Evolutionary conservation across 805 yeast genomes (phyloP).

Genomic region (Lipomyces chichibuensis): DNA sequence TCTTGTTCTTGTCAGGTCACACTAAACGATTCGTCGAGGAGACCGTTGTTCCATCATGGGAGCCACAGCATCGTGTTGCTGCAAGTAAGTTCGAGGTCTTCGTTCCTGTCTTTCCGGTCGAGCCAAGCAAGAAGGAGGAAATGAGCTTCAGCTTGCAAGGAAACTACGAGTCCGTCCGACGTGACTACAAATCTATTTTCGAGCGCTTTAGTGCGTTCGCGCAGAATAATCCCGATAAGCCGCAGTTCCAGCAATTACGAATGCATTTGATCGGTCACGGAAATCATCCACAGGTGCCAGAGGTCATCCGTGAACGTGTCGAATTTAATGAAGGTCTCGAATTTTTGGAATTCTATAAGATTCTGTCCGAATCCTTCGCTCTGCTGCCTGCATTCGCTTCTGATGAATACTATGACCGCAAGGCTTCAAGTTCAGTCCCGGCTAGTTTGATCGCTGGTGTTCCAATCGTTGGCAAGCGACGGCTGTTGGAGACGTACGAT

Average conservation of each 20-base stretch:
- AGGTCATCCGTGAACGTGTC: constrained; percentile 21
- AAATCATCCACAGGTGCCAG: constrained; percentile 32
- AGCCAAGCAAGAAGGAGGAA: constrained; percentile 29
- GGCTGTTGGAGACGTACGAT: constrained; percentile 28
- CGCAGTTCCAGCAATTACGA: constrained; percentile 23
- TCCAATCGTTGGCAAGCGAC: constrained; percentile 33
- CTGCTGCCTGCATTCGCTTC: constrained; percentile 33
- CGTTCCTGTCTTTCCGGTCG: constrained; percentile 36
- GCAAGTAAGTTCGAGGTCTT: constrained; percentile 21
- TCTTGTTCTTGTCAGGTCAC: constrained; percentile 33
- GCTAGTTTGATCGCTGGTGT: constrained; percentile 35
- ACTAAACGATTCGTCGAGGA: constrained; percentile 29
- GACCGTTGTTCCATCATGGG: constrained; percentile 29
- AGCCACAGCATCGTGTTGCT: constrained; percentile 17
- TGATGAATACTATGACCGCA: constrained; percentile 33
- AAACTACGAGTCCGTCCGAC: constrained; percentile 34
- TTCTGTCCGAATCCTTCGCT: constrained; percentile 32
- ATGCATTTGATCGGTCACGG: constrained; percentile 36
- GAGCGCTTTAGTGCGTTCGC: constrained; percentile 26
- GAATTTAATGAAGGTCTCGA: constrained; percentile 35
- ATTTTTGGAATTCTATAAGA: constrained; percentile 30
- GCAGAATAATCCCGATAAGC: constrained; percentile 17
- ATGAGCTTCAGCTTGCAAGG: constrained; percentile 32
- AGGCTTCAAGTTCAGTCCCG: constrained; percentile 36
- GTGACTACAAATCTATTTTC: constrained; percentile 33